Evolutionary conservation across 768 basidiomycete genomes (phyloP), one percentile per base, ranked within the genome.

Genomic region (Galerina sulciceps): DNA sequence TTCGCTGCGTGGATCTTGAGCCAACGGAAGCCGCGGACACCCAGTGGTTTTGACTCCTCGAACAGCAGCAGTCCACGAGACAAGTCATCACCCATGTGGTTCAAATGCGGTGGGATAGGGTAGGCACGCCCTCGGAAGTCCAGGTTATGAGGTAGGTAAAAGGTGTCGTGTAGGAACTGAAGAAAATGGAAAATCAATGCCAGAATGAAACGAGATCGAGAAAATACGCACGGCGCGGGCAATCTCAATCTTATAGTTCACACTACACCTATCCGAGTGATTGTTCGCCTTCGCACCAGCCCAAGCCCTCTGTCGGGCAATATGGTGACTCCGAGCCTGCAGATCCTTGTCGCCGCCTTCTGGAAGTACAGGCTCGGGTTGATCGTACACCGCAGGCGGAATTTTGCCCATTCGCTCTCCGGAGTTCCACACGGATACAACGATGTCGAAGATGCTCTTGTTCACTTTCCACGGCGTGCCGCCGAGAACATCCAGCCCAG

Each of bases 41-140:
- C 94, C 2, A 99, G 81, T 1, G 90, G 87, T 69, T 88, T 90
- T 38, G 81, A 76, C 45, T 91, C 90, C 4, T 82, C 92, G 61
- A 99, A 99, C 51, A 80, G 83, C 23, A 99, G 82, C 43, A 99
- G 75, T 4, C 95, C 91, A 67, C 96, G 88, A 51, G 86, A 88
- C 18, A 99, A 80, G 71, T 99, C 96, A 71, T 99, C 94, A 9
- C 96, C 96, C 54, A 98, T 91, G 65, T 99, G 96, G 66, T 89
- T 94, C 53, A 99, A 80, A 77, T 98, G 94, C 4, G 96, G 94
- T 1, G 96, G 96, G 42, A 97, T 89, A 10, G 97, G 96, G 70
- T 99, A 99, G 0, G 96, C 94, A 52, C 96, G 89, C 8, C 97
- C 97, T 59, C 96, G 88, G 82, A 99, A 99, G 74, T 99, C 97